These are phyloP conservation scores for Nematocida sp. DNA, from an alignment of 371 early-diverging fungal species.

Conservation along the genomic window DNA sequence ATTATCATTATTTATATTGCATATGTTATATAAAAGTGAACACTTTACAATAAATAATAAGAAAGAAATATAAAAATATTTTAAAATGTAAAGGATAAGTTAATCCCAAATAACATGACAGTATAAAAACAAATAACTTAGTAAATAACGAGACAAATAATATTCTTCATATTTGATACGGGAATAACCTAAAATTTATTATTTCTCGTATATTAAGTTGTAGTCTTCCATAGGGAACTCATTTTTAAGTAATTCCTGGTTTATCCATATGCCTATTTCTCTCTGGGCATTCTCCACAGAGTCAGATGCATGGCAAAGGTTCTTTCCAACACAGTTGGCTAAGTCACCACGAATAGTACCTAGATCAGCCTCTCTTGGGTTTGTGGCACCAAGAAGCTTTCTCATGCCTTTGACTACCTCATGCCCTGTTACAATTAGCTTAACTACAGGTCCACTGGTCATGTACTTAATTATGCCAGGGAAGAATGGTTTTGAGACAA, in stretches of 20 bases:
- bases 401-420: constrained; percentile 90
- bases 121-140: background rate
- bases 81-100: too few species aligned
- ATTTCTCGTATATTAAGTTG: constrained; percentile 57
- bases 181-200: background rate
- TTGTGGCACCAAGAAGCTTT: constrained; percentile 82
- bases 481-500: constrained; percentile 87
- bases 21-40: too few species aligned
- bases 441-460: constrained; percentile 84
- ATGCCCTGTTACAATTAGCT: constrained; percentile 89
- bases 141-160: background rate
- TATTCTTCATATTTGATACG: background rate
- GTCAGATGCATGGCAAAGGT: constrained; percentile 98
- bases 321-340: constrained; percentile 74
- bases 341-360: constrained; percentile 99
- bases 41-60: too few species aligned
- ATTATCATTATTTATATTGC: too few species aligned
- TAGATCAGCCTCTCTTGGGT: constrained; percentile 80
- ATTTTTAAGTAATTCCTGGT: constrained; percentile 73
- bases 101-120: too few species aligned
- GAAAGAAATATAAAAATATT: too few species aligned
- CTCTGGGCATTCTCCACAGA: constrained; percentile 87
- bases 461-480: constrained; percentile 81
- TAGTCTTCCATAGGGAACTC: constrained; percentile 73
- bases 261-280: constrained; percentile 95